phyloP scores from a whole-genome alignment of 164 flowering plant species.

The Aristolochia contorta region DNA sequence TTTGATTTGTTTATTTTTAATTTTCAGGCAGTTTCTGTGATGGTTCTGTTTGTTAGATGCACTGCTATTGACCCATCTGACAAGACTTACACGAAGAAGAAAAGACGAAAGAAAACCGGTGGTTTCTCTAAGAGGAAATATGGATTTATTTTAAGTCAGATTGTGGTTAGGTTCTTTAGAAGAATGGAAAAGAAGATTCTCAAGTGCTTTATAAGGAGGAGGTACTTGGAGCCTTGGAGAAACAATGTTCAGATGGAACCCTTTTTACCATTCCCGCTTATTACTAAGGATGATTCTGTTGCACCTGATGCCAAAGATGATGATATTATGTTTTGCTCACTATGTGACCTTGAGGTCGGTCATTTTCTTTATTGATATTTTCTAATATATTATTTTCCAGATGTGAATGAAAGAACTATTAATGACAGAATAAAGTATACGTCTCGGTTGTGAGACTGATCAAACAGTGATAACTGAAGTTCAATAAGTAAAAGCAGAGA shows the following conservation, averaged over 20 bases:
- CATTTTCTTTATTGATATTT: background rate
- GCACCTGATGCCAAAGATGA: conserved; percentile 52
- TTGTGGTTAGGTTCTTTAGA: conserved; percentile 48
- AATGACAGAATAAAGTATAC: too few species aligned
- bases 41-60: conserved; percentile 67
- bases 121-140: conserved; percentile 38
- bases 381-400: background rate
- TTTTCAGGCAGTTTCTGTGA: conserved; percentile 62
- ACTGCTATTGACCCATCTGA: conserved; percentile 83
- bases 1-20: background rate
- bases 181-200: conserved; percentile 76
- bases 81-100: conserved; percentile 55
- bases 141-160: conserved; percentile 46
- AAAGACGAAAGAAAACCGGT: conserved; percentile 26
- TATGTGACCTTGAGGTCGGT: conserved; percentile 73
- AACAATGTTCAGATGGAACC: conserved; percentile 53
- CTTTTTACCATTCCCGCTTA: conserved; percentile 68
- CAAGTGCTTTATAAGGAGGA: conserved; percentile 57
- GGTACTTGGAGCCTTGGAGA: conserved; percentile 60
- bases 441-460: too few species aligned
- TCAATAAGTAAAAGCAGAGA: too few species aligned
- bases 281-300: conserved; percentile 53
- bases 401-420: too few species aligned
- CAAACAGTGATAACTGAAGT: too few species aligned
- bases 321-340: conserved; percentile 64